Conservation (phyloP, 768 basidiomycete species). For the Tephrocybe rancida region DNA sequence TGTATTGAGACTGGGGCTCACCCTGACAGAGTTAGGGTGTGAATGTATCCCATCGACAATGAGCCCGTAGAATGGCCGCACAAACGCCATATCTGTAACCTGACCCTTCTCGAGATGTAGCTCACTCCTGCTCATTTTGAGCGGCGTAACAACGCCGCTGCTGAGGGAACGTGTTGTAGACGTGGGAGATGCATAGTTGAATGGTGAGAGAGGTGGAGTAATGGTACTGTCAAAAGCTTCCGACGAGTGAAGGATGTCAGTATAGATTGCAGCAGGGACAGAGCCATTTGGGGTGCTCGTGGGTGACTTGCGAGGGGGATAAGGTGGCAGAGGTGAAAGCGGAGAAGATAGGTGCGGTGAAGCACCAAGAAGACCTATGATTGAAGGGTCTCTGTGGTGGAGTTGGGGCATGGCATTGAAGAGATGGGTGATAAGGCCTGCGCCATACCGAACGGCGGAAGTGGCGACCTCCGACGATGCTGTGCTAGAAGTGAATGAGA, state of each 20-base stretch:
- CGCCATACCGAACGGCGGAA: conserved; percentile 69
- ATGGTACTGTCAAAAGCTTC: conserved; percentile 65
- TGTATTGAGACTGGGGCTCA: conserved; percentile 36
- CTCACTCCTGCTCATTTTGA: conserved; percentile 31
- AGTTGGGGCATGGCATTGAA: conserved; percentile 94
- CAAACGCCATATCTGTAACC: conserved; percentile 54
- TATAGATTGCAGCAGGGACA: conserved; percentile 10
- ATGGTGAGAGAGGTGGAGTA: conserved; percentile 59
- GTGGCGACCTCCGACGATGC: conserved; percentile 77
- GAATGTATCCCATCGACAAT: conserved; percentile 93
- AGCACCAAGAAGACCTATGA: conserved; percentile 85
- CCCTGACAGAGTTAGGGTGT: conserved; percentile 87
- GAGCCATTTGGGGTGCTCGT: background rate
- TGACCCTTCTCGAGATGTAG: conserved; percentile 51
- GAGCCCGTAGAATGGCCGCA: conserved; percentile 82
- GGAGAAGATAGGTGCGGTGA: conserved; percentile 60
- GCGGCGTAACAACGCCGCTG: conserved; percentile 21
- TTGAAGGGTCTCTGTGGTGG: conserved; percentile 89
- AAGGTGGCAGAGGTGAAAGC: conserved; percentile 30
- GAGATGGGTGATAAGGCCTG: conserved; percentile 86
- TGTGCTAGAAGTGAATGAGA: conserved; percentile 44
- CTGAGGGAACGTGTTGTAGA: conserved; percentile 17
- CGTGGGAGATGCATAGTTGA: conserved; percentile 17
- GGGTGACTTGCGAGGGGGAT: conserved; percentile 15
- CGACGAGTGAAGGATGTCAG: conserved; percentile 31